Evolutionary conservation across 441 rosid species (phyloP).

Genomic region (Gossypium lobatum): DNA sequence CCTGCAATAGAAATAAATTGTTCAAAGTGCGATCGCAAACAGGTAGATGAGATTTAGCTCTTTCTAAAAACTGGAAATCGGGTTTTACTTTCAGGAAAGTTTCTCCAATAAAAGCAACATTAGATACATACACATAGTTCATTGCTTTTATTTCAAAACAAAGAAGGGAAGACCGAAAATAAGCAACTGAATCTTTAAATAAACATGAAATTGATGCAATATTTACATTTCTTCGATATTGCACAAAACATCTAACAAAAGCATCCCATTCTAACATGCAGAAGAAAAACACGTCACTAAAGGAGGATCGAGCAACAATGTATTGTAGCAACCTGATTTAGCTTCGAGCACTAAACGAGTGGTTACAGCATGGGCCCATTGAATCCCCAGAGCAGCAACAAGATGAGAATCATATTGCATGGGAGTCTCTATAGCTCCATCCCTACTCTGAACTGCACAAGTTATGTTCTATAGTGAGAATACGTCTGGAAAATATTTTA

Average conservation of each 20-base stretch:
- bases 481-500: slow-evolving; percentile 10
- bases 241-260: background rate
- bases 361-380: slow-evolving; percentile 95
- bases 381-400: slow-evolving; percentile 74
- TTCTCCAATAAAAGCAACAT: background rate
- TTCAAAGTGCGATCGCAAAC: slow-evolving; percentile 7
- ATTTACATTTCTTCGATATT: background rate
- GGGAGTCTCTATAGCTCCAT: slow-evolving; percentile 25
- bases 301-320: slow-evolving; percentile 4
- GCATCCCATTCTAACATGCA: slow-evolving; percentile 1
- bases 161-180: background rate
- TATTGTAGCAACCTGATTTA: slow-evolving; percentile 47
- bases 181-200: background rate
- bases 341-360: slow-evolving; percentile 69
- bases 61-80: background rate
- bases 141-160: background rate
- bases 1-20: slow-evolving; percentile 34
- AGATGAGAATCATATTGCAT: slow-evolving; percentile 54
- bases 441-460: slow-evolving; percentile 37
- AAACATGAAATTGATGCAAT: background rate
- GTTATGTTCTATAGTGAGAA: slow-evolving; percentile 11
- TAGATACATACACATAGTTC: background rate
- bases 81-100: background rate
- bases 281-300: background rate
- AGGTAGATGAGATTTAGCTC: slow-evolving; percentile 3